phyloP scores from a whole-genome alignment of 441 rosid genomes.

The Populus hybrid region DNA sequence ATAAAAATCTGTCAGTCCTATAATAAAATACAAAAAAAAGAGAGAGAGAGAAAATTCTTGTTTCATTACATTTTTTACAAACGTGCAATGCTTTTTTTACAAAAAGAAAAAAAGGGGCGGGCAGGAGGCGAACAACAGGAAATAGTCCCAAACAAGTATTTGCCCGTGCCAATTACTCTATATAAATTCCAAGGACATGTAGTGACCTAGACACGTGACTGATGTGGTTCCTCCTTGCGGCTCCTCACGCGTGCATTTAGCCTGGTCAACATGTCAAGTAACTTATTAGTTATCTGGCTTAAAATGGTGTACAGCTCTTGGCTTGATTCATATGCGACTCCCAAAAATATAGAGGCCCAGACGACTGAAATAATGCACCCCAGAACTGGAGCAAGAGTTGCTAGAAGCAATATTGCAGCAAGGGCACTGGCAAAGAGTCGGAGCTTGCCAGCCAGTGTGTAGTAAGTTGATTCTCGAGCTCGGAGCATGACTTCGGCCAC shows the following conservation, averaged over 20 bases:
- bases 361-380: conserved; percentile 3
- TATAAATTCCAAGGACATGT: too few relatives aligned
- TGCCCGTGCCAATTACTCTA: too few relatives aligned
- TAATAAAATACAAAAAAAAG: too few relatives aligned
- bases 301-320: background rate
- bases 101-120: too few relatives aligned
- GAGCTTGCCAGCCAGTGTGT: background rate
- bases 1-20: too few relatives aligned
- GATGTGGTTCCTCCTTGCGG: background rate
- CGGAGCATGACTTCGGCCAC: background rate
- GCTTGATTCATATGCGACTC: background rate
- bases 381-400: background rate
- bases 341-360: background rate
- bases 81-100: too few relatives aligned
- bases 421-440: conserved; percentile 5
- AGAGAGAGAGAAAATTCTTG: too few relatives aligned
- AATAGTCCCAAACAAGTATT: too few relatives aligned
- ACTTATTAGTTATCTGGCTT: background rate
- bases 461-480: background rate
- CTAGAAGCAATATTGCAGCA: background rate
- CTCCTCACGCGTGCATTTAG: background rate
- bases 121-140: too few relatives aligned
- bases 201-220: too few relatives aligned
- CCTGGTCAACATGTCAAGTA: background rate
- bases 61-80: too few relatives aligned